Evolutionary conservation across 768 basidiomycete species (phyloP), one percentile per base, ranked within the genome.

Genomic region (Leccinum boreale): DNA sequence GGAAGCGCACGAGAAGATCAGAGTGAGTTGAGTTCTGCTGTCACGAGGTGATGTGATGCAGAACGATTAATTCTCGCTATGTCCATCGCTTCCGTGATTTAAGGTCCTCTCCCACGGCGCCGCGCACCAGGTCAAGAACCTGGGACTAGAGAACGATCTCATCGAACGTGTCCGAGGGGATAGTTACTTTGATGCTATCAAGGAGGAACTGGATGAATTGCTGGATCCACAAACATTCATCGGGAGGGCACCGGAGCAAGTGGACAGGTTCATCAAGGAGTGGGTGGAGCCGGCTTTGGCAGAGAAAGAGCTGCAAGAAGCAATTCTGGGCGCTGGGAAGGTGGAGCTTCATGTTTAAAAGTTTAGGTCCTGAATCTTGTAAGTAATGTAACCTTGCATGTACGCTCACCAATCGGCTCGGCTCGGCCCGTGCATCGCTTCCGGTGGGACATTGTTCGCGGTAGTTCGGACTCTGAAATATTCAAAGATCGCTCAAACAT

Each of bases 61-160:
- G 46, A 11, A 51, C 50, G 45, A 55, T 52, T 56, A 19, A 63
- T 56, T 50, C 14, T 58, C 42, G 63, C 35, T 57, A 39, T 42
- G 50, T 54, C 51, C 29, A 12, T 51, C 28, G 55, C 47, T 62
- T 53, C 47, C 49, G 58, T 45, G 14, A 42, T 39, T 49, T 44
- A 42, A 90, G 86, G 91, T 98, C 11, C 81, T 98, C 14, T 95
- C 93, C 11, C 97, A 99, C 69, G 87, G 98, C 75, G 96, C 97
- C 0, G 94, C 86, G 0, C 80, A 90, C 59, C 94, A 94, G 69
- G 97, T 98, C 62, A 99, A 98, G 76, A 81, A 94, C 57, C 84
- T 96, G 54, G 97, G 97, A 3, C 81, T 92, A 19, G 90, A 94
- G 75, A 98, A 99, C 74, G 96, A 99, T 73, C 79, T 99, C 31